Conservation (phyloP, 257 asterid species). For the Asclepias syriaca region DNA sequence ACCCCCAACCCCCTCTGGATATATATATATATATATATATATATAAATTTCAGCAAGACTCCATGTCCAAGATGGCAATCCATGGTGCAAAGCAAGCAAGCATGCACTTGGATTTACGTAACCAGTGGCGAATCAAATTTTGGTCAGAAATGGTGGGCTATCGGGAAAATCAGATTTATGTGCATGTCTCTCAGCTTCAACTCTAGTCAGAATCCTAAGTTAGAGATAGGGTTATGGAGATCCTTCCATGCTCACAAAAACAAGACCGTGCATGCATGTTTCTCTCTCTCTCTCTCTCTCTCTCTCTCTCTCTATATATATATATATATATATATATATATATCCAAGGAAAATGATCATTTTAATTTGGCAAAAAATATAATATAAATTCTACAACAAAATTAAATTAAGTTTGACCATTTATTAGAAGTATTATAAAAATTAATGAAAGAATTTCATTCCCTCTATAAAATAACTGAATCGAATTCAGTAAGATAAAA, state of each 20-base stretch:
- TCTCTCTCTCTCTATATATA: no score
- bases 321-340: no score
- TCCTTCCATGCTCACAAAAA: neutral
- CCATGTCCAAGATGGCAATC: slow-evolving; percentile 51
- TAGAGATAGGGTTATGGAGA: slow-evolving; percentile 19
- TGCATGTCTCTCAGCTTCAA: neutral
- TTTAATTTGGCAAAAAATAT: no score
- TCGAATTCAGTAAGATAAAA: no score
- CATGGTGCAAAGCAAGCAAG: slow-evolving; percentile 1
- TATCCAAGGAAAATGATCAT: no score
- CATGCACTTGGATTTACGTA: slow-evolving; percentile 30
- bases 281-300: no score
- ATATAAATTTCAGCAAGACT: slow-evolving; percentile 28
- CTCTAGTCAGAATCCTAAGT: slow-evolving; percentile 37
- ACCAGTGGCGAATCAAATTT: neutral
- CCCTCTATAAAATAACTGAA: no score
- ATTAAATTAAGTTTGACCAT: no score
- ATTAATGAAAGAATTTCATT: no score
- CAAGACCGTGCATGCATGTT: neutral
- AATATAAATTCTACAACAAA: no score
- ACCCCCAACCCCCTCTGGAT: slow-evolving; percentile 11
- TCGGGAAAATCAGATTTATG: slow-evolving; percentile 27
- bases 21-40: neutral
- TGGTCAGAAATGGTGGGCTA: slow-evolving; percentile 29
- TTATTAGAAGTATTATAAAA: no score